Evolutionary conservation across 2,329 filamentous ascomycete species (phyloP).

Genomic region (Trichoderma sp.): DNA sequence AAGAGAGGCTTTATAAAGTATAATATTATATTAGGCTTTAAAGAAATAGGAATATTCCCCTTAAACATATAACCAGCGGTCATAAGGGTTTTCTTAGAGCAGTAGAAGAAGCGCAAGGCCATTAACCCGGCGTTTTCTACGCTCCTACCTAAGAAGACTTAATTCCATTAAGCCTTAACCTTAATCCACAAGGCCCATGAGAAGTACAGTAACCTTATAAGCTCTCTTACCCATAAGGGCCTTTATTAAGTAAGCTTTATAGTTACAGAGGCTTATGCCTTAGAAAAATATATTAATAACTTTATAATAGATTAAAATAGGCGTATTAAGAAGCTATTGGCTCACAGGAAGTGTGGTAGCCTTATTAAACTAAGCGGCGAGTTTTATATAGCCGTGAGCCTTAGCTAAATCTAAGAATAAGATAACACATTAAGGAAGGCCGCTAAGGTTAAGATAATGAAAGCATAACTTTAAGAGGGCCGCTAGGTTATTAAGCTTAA

Average conservation of each 20-base stretch:
- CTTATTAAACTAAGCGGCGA: neutral
- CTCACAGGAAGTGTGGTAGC: neutral
- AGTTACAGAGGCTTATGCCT: neutral
- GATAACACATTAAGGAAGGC: neutral
- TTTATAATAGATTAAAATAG: neutral
- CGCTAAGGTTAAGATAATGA: neutral
- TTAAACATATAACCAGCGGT: neutral
- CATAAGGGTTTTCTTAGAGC: no score
- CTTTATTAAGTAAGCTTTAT: neutral
- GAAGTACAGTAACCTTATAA: neutral
- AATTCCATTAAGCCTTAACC: slow-evolving; percentile 1
- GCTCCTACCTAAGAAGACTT: neutral
- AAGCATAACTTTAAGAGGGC: neutral
- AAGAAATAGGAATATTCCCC: neutral
- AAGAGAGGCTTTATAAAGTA: neutral
- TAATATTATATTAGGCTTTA: neutral
- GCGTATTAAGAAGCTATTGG: neutral
- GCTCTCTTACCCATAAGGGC: neutral
- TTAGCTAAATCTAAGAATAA: neutral
- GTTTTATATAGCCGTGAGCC: neutral
- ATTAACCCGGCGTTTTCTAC: neutral
- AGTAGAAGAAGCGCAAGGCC: neutral
- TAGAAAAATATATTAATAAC: neutral
- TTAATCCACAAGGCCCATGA: neutral
- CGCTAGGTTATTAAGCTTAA: neutral